Evolutionary conservation across 2,329 filamentous ascomycete genomes (phyloP).

Genomic region (Xylaria digitata): DNA sequence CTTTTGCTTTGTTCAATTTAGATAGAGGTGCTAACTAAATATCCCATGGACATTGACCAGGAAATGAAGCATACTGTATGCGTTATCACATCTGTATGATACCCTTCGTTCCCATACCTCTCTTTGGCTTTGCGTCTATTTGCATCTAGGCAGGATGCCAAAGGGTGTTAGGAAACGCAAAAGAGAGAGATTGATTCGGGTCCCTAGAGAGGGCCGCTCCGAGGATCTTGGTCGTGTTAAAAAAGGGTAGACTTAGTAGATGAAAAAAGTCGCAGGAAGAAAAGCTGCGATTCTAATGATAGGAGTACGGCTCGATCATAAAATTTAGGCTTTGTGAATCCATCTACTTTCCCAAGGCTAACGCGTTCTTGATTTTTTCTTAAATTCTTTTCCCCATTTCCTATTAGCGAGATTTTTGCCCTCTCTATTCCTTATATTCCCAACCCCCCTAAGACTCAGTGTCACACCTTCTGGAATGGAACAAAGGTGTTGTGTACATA

Average conservation of each 20-base stretch:
- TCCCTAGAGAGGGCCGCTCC: neutral
- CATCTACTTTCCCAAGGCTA: neutral
- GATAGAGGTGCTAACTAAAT: constrained; percentile 9
- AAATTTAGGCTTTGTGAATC: neutral
- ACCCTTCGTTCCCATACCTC: constrained; percentile 8
- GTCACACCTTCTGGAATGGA: too few species aligned
- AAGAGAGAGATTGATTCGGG: constrained; percentile 7
- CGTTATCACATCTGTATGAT: constrained; percentile 32
- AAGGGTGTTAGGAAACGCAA: constrained; percentile 21
- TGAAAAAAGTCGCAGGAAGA: neutral
- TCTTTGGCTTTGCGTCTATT: constrained; percentile 20
- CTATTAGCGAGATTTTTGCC: neutral
- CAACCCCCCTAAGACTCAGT: too few species aligned
- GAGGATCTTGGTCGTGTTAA: neutral
- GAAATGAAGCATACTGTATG: constrained; percentile 26
- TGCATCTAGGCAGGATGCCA: constrained; percentile 24
- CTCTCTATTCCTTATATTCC: neutral
- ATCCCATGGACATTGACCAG: constrained; percentile 20
- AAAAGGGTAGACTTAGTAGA: neutral
- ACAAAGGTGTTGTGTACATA: too few species aligned
- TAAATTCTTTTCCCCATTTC: neutral
- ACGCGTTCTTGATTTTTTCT: neutral
- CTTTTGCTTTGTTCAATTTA: constrained; percentile 13
- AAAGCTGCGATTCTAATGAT: constrained; percentile 1
- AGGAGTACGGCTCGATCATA: neutral